These are phyloP conservation scores for Salvia rosmarinus DNA, from an alignment of 257 asterid genomes.

Conservation along the genomic window DNA sequence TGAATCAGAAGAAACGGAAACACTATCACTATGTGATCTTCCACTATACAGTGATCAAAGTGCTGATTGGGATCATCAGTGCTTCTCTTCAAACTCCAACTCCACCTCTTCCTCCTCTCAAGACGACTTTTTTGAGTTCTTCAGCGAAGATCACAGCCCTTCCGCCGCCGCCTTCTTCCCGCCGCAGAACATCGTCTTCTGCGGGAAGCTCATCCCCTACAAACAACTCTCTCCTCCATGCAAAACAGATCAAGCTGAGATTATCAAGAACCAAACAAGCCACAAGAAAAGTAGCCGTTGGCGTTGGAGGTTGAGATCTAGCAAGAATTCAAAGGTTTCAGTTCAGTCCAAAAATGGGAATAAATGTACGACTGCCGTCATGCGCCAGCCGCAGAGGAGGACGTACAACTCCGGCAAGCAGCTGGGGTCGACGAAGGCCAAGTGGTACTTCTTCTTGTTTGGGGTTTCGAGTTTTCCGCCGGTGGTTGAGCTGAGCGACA, in stretches of 20 bases:
- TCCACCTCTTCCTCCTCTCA: slow-evolving; percentile 36
- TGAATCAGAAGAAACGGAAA: slow-evolving; percentile 61
- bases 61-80: slow-evolving; percentile 40
- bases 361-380: slow-evolving; percentile 18
- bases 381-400: slow-evolving; percentile 19
- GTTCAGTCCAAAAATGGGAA: slow-evolving; percentile 8
- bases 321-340: background rate
- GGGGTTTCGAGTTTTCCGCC: slow-evolving; percentile 50
- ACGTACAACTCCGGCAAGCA: slow-evolving; percentile 26
- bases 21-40: slow-evolving; percentile 66
- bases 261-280: background rate
- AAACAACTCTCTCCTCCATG: slow-evolving; percentile 23
- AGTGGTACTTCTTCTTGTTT: slow-evolving; percentile 46
- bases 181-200: slow-evolving; percentile 55
- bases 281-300: background rate
- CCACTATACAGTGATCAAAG: slow-evolving; percentile 46
- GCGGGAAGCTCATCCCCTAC: slow-evolving; percentile 58
- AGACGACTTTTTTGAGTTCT: slow-evolving; percentile 45
- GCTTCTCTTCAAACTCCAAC: slow-evolving; percentile 41
- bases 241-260: background rate
- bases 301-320: slow-evolving; percentile 31
- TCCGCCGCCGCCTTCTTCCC: slow-evolving; percentile 20
- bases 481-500: slow-evolving; percentile 52
- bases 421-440: slow-evolving; percentile 15
- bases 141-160: slow-evolving; percentile 32